Percentiles rank a stretch among this genome's conserved stretches.
Conservation (phyloP, 169 alveolate genomes). For the Blepharisma undulans region DNA sequence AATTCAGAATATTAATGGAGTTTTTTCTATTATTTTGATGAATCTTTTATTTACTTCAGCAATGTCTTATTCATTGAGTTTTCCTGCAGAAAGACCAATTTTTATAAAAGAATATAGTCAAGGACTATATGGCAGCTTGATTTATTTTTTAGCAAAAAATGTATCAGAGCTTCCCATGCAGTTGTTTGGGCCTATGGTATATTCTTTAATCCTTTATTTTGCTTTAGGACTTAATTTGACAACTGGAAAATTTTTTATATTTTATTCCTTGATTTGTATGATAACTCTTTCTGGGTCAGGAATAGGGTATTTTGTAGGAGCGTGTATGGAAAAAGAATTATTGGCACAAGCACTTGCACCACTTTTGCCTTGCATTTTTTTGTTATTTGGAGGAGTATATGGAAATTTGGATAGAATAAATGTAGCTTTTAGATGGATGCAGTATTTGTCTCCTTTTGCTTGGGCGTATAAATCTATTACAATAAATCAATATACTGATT, state of each 20-base stretch:
- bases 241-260: background rate
- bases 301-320: background rate
- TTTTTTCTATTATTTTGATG: background rate
- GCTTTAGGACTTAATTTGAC: background rate
- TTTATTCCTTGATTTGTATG: background rate
- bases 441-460: slow-evolving; percentile 50
- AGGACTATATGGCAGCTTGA: background rate
- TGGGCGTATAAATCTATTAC: background rate
- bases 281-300: background rate
- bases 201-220: slow-evolving; percentile 11
- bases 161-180: slow-evolving; percentile 31
- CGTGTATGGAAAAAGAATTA: background rate
- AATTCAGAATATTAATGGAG: background rate
- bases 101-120: background rate
- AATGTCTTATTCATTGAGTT: background rate
- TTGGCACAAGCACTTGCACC: slow-evolving; percentile 45
- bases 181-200: slow-evolving; percentile 40
- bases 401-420: slow-evolving; percentile 39
- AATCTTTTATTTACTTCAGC: background rate
- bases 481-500: background rate
- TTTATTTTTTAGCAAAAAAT: background rate
- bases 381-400: slow-evolving; percentile 57
- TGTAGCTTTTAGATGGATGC: slow-evolving; percentile 45
- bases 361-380: slow-evolving; percentile 40
- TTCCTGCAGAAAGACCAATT: background rate